Evolutionary conservation across 1,284 basidiomycete species (phyloP).

Genomic region (Cutaneotrichosporon sp.): DNA sequence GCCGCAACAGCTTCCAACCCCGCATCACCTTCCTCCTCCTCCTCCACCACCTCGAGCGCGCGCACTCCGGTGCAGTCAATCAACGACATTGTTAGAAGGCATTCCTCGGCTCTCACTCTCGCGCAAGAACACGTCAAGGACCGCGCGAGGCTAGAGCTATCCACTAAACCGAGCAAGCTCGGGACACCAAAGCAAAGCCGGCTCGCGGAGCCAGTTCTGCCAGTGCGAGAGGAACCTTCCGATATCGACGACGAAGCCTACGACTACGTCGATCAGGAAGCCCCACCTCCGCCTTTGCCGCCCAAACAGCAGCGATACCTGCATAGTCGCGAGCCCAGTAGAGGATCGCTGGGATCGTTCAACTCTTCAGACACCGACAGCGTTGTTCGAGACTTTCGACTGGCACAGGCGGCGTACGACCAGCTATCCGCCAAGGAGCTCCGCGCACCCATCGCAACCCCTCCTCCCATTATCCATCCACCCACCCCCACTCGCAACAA

Average conservation of each 20-base stretch:
- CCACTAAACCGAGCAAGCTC: conserved; percentile 10
- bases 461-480: conserved; percentile 5
- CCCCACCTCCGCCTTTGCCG: conserved; percentile 1
- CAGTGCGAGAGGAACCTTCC: background rate
- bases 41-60: conserved; percentile 4
- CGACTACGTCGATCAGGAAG: conserved; percentile 3
- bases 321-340: conserved; percentile 17
- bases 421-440: conserved; percentile 14
- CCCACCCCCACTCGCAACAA: conserved; percentile 5
- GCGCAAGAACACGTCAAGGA: conserved; percentile 32
- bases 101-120: conserved; percentile 38
- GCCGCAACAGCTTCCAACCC: background rate
- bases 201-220: background rate
- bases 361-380: conserved; percentile 21
- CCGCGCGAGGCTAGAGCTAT: conserved; percentile 28
- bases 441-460: conserved; percentile 1
- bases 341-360: conserved; percentile 9
- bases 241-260: background rate
- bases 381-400: conserved; percentile 23
- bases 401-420: conserved; percentile 25
- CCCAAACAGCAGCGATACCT: conserved; percentile 4
- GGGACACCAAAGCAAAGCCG: background rate
- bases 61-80: conserved; percentile 36
- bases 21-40: conserved; percentile 13
- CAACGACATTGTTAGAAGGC: conserved; percentile 53